phyloP scores from a whole-genome alignment of 108 stramenopile species.

The Cyclotella baltica region DNA sequence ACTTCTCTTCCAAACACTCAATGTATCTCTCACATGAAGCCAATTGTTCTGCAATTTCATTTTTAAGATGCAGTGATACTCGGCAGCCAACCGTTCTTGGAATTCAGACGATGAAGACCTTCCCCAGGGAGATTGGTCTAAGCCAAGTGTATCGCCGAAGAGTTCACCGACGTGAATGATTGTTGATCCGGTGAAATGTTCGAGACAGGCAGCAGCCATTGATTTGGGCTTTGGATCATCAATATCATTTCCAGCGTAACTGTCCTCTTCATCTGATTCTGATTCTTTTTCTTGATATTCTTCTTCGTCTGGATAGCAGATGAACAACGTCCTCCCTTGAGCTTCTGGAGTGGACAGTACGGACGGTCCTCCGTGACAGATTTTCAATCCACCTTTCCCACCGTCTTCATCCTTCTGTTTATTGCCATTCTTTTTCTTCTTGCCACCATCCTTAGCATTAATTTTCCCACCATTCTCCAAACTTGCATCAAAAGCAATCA shows the following conservation, averaged over 20 bases:
- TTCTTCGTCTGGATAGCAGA: slow-evolving; percentile 93
- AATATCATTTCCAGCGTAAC: slow-evolving; percentile 25
- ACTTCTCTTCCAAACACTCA: slow-evolving; percentile 90
- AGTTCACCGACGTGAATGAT: slow-evolving; percentile 93
- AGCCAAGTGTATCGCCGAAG: slow-evolving; percentile 62
- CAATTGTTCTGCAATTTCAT: slow-evolving; percentile 71
- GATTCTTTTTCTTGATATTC: slow-evolving; percentile 30
- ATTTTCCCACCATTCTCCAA: slow-evolving; percentile 69
- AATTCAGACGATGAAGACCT: slow-evolving; percentile 81
- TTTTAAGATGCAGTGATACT: slow-evolving; percentile 88
- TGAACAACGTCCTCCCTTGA: slow-evolving; percentile 68
- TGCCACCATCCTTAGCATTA: slow-evolving; percentile 2
- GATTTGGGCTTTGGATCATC: slow-evolving; percentile 27
- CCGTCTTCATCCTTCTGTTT: slow-evolving; percentile 11
- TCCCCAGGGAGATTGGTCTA: slow-evolving; percentile 91
- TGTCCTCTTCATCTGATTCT: slow-evolving; percentile 44
- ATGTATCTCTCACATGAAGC: slow-evolving; percentile 83
- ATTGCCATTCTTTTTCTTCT: slow-evolving; percentile 17
- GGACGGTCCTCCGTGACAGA: slow-evolving; percentile 73
- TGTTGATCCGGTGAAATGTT: slow-evolving; percentile 71
- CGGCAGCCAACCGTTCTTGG: slow-evolving; percentile 74
- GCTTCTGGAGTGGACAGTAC: slow-evolving; percentile 57
- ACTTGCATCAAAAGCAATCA: slow-evolving; percentile 74
- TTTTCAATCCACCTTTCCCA: slow-evolving; percentile 28
- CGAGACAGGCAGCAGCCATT: slow-evolving; percentile 79